Evolutionary conservation across 2,329 filamentous ascomycete species (phyloP).

Genomic region (Thermomyces lanuginosus): DNA sequence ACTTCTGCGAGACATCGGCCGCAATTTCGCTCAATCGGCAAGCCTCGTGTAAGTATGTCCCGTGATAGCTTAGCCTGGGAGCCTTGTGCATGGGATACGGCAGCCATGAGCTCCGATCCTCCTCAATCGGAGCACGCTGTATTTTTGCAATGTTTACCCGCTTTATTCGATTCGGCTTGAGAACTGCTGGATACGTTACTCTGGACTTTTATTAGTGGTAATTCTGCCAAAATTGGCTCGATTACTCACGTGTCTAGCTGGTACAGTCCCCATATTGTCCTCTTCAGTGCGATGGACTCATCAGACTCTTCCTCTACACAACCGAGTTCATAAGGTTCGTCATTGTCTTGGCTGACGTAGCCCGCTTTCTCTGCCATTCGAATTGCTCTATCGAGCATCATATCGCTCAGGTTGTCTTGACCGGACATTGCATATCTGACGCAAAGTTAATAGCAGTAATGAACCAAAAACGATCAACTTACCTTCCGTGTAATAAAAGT

Average conservation of each 20-base stretch:
- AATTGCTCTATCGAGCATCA: conserved; percentile 22
- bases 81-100: conserved; percentile 19
- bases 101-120: conserved; percentile 13
- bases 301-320: conserved; percentile 10
- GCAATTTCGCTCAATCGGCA: conserved; percentile 21
- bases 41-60: conserved; percentile 19
- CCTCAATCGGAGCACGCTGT: conserved; percentile 7
- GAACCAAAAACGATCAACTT: background rate
- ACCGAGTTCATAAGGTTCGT: conserved; percentile 9
- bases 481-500: conserved; percentile 22
- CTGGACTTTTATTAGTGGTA: conserved; percentile 7
- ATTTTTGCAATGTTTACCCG: conserved; percentile 16
- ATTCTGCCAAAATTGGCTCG: conserved; percentile 1
- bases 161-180: conserved; percentile 19
- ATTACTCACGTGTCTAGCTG: conserved; percentile 23
- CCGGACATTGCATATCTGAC: conserved; percentile 21
- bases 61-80: conserved; percentile 13
- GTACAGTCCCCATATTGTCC: conserved; percentile 23
- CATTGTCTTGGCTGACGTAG: conserved; percentile 14
- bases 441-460: background rate
- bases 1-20: conserved; percentile 18
- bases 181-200: conserved; percentile 20
- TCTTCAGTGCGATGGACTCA: conserved; percentile 16
- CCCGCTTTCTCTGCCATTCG: conserved; percentile 19
- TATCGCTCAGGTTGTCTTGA: conserved; percentile 21